Evolutionary conservation across 352 stramenopile species (phyloP).

Genomic region (Pythium rishiriense): DNA sequence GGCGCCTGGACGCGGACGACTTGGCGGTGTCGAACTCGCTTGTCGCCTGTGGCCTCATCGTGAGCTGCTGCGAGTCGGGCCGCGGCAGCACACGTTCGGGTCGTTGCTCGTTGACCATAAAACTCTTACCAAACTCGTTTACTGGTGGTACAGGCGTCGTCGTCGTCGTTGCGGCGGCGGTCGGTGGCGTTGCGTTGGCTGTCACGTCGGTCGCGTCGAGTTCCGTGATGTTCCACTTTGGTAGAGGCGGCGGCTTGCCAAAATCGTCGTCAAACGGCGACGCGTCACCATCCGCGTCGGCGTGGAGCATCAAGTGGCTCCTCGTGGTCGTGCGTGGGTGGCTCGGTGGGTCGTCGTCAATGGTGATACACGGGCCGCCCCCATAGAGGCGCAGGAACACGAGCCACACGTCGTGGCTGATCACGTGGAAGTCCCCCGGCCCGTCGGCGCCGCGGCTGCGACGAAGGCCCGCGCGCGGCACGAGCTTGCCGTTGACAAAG

Average conservation of each 20-base stretch:
- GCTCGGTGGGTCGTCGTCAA: neutral
- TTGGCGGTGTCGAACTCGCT: neutral
- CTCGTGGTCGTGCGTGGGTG: neutral
- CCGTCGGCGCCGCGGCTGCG: constrained; percentile 40
- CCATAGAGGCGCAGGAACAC: constrained; percentile 61
- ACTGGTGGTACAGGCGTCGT: too few relatives aligned
- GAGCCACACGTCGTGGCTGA: constrained; percentile 71
- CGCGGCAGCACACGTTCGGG: neutral
- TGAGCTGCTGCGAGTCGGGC: neutral
- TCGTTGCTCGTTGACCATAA: neutral
- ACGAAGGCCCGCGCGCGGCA: constrained; percentile 42
- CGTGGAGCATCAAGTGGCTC: neutral
- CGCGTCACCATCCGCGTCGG: neutral
- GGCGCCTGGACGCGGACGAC: constrained; percentile 1
- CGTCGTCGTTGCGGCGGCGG: too few relatives aligned
- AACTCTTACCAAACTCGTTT: neutral
- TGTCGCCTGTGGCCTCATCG: neutral
- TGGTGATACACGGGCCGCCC: constrained; percentile 61
- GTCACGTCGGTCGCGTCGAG: constrained; percentile 40
- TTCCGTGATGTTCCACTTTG: constrained; percentile 56
- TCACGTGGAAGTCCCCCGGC: constrained; percentile 55
- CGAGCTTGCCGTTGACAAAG: constrained; percentile 63
- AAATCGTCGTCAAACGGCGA: neutral
- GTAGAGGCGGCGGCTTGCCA: neutral
- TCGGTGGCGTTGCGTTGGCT: neutral